phyloP scores from a whole-genome alignment of 257 asterid species.

The Cinchona pubescens region DNA sequence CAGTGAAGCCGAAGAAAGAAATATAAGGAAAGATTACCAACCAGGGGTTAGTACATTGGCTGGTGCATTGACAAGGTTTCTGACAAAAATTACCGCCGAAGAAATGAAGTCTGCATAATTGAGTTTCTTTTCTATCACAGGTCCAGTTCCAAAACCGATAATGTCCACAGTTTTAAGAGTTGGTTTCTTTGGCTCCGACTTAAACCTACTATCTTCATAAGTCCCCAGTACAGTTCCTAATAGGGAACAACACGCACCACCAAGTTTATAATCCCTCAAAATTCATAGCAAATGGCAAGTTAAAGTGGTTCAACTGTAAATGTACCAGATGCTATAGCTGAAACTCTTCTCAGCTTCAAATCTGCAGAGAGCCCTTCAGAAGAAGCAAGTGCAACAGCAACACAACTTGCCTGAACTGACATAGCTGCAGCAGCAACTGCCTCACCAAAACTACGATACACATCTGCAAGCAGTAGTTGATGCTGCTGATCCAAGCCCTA shows the following conservation, averaged over 20 bases:
- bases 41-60: constrained; percentile 98
- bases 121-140: constrained; percentile 78
- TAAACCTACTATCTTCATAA: constrained; percentile 84
- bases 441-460: constrained; percentile 85
- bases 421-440: constrained; percentile 87
- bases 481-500: constrained; percentile 71
- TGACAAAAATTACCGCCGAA: constrained; percentile 76
- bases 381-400: constrained; percentile 85
- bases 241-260: constrained; percentile 12
- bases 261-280: constrained; percentile 6
- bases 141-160: constrained; percentile 89
- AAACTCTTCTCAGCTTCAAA: constrained; percentile 61
- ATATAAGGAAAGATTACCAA: constrained; percentile 39
- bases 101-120: constrained; percentile 73
- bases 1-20: not conserved
- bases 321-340: constrained; percentile 80
- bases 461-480: constrained; percentile 47
- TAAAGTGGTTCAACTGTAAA: not conserved
- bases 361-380: constrained; percentile 54
- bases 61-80: constrained; percentile 92
- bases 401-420: constrained; percentile 62
- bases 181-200: constrained; percentile 68
- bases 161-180: constrained; percentile 71
- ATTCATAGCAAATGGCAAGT: not conserved
- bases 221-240: constrained; percentile 79